Percentiles rank a stretch among this genome's conserved stretches.
Evolutionary conservation across 345 rosid genomes (phyloP).

Genomic region (Salix brachista): DNA sequence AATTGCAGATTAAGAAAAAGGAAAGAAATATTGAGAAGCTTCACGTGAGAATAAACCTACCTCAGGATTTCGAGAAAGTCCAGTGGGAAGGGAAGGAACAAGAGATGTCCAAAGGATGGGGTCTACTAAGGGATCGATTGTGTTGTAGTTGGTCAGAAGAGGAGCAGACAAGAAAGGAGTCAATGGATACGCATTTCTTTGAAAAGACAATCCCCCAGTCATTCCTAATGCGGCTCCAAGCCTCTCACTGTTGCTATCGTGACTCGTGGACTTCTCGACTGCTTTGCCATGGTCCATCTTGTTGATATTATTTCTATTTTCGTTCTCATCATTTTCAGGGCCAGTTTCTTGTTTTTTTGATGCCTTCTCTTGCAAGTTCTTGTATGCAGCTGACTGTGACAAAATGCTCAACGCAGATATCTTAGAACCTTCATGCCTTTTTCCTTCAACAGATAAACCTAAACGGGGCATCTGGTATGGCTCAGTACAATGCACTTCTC

Average conservation of each 20-base stretch:
- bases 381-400: conserved; percentile 79
- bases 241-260: conserved; percentile 43
- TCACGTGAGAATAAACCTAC: conserved; percentile 27
- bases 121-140: conserved; percentile 65
- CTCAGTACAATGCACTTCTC: conserved; percentile 61
- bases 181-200: conserved; percentile 69
- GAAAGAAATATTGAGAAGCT: neutral
- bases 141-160: conserved; percentile 70
- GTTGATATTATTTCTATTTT: conserved; percentile 62
- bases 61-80: conserved; percentile 65
- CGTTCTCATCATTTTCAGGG: conserved; percentile 70
- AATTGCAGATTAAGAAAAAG: neutral
- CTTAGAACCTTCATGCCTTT: conserved; percentile 45
- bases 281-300: conserved; percentile 78
- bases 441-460: conserved; percentile 46
- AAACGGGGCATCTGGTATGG: conserved; percentile 85
- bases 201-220: conserved; percentile 62
- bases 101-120: conserved; percentile 85
- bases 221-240: conserved; percentile 57
- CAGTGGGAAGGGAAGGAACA: conserved; percentile 62
- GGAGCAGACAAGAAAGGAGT: conserved; percentile 84
- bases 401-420: conserved; percentile 73
- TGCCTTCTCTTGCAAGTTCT: conserved; percentile 76
- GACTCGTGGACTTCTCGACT: conserved; percentile 56
- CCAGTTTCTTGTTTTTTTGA: conserved; percentile 53